These are phyloP conservation scores for Inonotus hispidus DNA, from an alignment of 1,284 basidiomycete genomes.

Conservation along the genomic window DNA sequence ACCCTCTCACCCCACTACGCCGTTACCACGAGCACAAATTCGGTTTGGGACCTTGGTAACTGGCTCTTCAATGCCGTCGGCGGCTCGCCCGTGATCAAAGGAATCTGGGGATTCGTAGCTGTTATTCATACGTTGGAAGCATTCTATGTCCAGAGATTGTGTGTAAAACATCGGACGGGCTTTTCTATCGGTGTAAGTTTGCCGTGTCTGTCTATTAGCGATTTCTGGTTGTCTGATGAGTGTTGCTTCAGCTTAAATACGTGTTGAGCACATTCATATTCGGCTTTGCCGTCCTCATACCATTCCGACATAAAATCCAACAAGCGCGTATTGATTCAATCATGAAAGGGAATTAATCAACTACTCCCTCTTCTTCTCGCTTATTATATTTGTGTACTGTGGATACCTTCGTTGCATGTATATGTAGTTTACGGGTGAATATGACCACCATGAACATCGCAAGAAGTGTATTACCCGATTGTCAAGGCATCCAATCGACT, in stretches of 20 bases:
- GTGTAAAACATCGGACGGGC: slow-evolving; percentile 50
- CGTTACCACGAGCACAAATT: too few relatives aligned
- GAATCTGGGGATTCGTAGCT: slow-evolving; percentile 29
- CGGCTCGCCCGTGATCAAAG: slow-evolving; percentile 24
- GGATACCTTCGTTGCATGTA: background rate
- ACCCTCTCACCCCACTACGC: slow-evolving; percentile 32
- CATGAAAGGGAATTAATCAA: slow-evolving; percentile 47
- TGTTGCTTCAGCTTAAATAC: slow-evolving; percentile 51
- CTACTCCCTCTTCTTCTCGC: background rate
- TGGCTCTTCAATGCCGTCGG: slow-evolving; percentile 9
- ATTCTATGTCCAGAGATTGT: slow-evolving; percentile 48
- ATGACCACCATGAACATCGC: background rate
- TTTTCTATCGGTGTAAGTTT: slow-evolving; percentile 48
- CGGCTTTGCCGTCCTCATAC: slow-evolving; percentile 49
- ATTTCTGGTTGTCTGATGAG: too few relatives aligned
- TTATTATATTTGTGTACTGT: background rate
- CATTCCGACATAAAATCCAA: slow-evolving; percentile 54
- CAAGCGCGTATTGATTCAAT: slow-evolving; percentile 66
- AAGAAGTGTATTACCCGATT: too few relatives aligned
- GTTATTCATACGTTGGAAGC: slow-evolving; percentile 45
- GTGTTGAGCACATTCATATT: slow-evolving; percentile 41
- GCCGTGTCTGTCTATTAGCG: too few relatives aligned
- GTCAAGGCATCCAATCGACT: too few relatives aligned
- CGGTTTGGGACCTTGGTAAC: slow-evolving; percentile 16
- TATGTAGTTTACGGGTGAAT: background rate